These are phyloP conservation scores for Tricholoma furcatifolium DNA, from an alignment of 768 basidiomycete species.

Conservation along the genomic window DNA sequence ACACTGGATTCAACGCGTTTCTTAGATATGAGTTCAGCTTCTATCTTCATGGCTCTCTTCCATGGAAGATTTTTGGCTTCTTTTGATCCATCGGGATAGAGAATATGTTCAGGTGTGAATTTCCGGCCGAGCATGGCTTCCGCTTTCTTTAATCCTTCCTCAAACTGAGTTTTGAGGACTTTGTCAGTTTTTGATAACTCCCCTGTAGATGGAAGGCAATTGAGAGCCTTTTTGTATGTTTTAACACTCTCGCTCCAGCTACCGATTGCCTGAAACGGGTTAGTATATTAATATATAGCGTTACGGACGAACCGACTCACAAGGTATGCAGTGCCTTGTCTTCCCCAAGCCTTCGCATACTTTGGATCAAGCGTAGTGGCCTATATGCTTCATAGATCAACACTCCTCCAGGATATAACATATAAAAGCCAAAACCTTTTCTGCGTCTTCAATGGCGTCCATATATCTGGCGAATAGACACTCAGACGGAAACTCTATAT, in stretches of 20 bases:
- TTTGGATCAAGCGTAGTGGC: constrained; percentile 37
- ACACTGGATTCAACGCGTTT: constrained; percentile 20
- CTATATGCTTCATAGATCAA: constrained; percentile 15
- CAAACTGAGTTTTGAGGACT: constrained; percentile 35
- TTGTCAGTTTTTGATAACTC: constrained; percentile 28
- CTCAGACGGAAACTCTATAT: neutral
- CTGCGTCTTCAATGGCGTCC: constrained; percentile 30
- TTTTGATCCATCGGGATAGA: neutral
- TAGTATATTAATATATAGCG: too few relatives aligned
- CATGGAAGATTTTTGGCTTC: constrained; percentile 21
- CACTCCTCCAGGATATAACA: neutral
- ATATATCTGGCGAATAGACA: constrained; percentile 25
- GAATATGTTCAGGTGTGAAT: neutral
- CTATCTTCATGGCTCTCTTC: constrained; percentile 24
- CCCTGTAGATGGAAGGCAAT: constrained; percentile 25
- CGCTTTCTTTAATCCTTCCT: constrained; percentile 25
- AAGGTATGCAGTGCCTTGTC: constrained; percentile 33
- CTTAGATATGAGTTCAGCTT: constrained; percentile 15
- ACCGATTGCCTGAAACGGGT: constrained; percentile 21
- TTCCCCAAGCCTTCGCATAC: constrained; percentile 42
- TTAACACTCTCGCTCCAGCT: constrained; percentile 17
- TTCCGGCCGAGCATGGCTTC: constrained; percentile 5
- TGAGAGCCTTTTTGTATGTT: constrained; percentile 31
- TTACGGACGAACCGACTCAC: too few relatives aligned
- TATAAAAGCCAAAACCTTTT: constrained; percentile 22